These are phyloP conservation scores for Soucietia sequanensis DNA, from an alignment of 805 yeast species.

Conservation along the genomic window DNA sequence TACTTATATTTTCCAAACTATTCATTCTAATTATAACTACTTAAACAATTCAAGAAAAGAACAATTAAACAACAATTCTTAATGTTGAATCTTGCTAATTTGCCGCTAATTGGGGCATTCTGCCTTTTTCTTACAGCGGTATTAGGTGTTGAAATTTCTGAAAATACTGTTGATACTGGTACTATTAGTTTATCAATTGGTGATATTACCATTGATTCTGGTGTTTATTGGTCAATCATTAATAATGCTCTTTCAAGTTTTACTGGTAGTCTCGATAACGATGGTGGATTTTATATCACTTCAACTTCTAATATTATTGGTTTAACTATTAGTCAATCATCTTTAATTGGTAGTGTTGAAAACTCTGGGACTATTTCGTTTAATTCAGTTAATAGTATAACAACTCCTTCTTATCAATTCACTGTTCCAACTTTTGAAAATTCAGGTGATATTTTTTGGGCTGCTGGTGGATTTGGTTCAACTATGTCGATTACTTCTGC, in stretches of 20 bases:
- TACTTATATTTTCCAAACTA: too few relatives aligned
- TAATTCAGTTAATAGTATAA: constrained; percentile 10
- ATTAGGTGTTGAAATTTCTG: not conserved
- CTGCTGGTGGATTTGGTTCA: constrained; percentile 9
- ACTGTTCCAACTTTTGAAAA: constrained; percentile 11
- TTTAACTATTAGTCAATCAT: constrained; percentile 10
- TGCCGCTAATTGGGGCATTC: too few relatives aligned
- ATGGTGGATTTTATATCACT: constrained; percentile 16
- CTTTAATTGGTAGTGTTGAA: constrained; percentile 8
- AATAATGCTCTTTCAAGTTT: constrained; percentile 10
- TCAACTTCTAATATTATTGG: constrained; percentile 10
- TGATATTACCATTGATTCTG: constrained; percentile 8
- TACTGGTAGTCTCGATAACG: constrained; percentile 10
- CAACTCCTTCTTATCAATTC: constrained; percentile 13
- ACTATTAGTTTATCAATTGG: constrained; percentile 2
- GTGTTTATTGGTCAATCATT: constrained; percentile 17
- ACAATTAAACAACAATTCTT: too few relatives aligned
- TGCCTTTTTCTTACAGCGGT: not conserved
- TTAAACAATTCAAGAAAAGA: too few relatives aligned
- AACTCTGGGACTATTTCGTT: constrained; percentile 21
- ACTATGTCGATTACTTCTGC: constrained; percentile 10
- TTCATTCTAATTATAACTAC: too few relatives aligned
- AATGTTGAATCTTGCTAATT: too few relatives aligned
- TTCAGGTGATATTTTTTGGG: constrained; percentile 15
- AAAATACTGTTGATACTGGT: not conserved